These are phyloP conservation scores for Podaxis carcinomalis DNA, from an alignment of 768 basidiomycete genomes.

Conservation along the genomic window DNA sequence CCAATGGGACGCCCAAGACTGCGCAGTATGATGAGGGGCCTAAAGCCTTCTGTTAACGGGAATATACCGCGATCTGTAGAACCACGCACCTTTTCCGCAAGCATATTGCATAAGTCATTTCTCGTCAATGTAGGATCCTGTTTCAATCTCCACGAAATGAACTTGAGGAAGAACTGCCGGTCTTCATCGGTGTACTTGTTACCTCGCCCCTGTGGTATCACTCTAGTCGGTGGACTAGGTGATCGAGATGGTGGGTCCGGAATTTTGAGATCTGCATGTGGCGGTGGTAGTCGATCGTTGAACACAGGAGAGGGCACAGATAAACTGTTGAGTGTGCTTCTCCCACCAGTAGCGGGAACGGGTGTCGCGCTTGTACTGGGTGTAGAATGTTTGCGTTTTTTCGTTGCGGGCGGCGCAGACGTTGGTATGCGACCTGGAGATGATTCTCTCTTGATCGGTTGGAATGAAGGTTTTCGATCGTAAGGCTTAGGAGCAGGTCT, in stretches of 20 bases:
- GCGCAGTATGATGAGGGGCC: constrained; percentile 64
- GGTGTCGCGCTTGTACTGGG: constrained; percentile 1
- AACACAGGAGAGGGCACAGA: constrained; percentile 48
- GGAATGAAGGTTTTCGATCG: constrained; percentile 1
- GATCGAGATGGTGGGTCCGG: constrained; percentile 64
- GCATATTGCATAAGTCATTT: constrained; percentile 46
- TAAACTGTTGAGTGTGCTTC: constrained; percentile 59
- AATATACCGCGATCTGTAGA: neutral
- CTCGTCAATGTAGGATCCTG: constrained; percentile 48
- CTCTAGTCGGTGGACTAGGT: constrained; percentile 58
- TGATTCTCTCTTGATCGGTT: constrained; percentile 17
- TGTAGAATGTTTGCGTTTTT: constrained; percentile 9
- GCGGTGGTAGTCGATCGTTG: constrained; percentile 47
- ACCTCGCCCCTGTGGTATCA: constrained; percentile 46
- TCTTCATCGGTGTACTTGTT: constrained; percentile 67
- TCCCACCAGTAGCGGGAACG: constrained; percentile 21
- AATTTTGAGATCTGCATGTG: constrained; percentile 55
- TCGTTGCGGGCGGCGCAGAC: constrained; percentile 1
- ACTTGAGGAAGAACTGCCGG: constrained; percentile 61
- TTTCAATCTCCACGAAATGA: constrained; percentile 58
- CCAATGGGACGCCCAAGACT: constrained; percentile 71
- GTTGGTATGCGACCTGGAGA: constrained; percentile 9
- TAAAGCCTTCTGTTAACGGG: constrained; percentile 20
- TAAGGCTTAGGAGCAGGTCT: constrained; percentile 2
- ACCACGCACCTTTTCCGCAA: constrained; percentile 51